These are phyloP conservation scores for Vigna radiata DNA, from an alignment of 306 rosid species.

Conservation along the genomic window DNA sequence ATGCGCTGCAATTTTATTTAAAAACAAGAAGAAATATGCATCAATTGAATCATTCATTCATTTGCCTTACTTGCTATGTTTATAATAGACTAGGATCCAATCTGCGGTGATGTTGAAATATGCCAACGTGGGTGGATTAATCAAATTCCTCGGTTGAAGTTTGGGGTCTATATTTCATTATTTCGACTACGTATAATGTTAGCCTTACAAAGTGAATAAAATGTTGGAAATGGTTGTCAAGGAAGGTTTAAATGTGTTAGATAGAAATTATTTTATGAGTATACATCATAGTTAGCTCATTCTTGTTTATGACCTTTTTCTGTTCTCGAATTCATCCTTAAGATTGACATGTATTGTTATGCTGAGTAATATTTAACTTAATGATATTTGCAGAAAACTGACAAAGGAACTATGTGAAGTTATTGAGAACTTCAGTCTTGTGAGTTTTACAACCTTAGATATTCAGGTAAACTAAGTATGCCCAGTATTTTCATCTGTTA, in stretches of 20 bases:
- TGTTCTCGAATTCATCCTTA: conserved; percentile 33
- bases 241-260: conserved; percentile 10
- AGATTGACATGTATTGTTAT: conserved; percentile 1
- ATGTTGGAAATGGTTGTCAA: conserved; percentile 16
- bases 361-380: neutral
- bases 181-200: conserved; percentile 4
- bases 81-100: conserved; percentile 31
- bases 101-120: conserved; percentile 29
- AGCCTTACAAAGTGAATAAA: conserved; percentile 20
- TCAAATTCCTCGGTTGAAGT: conserved; percentile 7
- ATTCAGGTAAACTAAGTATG: conserved; percentile 68
- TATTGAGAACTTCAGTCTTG: conserved; percentile 72
- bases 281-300: neutral
- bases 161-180: conserved; percentile 5
- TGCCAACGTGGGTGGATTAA: neutral
- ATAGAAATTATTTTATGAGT: conserved; percentile 27
- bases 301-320: conserved; percentile 9
- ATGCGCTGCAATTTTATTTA: neutral
- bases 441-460: conserved; percentile 87
- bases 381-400: conserved; percentile 78
- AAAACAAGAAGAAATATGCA: neutral
- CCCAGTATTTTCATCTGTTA: conserved; percentile 9
- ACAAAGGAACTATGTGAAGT: conserved; percentile 94
- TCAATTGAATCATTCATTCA: conserved; percentile 1
- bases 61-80: conserved; percentile 30